Evolutionary conservation across 164 flowering plant genomes (phyloP), one percentile per base, ranked within the genome.

Genomic region (Tetrastigma voinierianum): DNA sequence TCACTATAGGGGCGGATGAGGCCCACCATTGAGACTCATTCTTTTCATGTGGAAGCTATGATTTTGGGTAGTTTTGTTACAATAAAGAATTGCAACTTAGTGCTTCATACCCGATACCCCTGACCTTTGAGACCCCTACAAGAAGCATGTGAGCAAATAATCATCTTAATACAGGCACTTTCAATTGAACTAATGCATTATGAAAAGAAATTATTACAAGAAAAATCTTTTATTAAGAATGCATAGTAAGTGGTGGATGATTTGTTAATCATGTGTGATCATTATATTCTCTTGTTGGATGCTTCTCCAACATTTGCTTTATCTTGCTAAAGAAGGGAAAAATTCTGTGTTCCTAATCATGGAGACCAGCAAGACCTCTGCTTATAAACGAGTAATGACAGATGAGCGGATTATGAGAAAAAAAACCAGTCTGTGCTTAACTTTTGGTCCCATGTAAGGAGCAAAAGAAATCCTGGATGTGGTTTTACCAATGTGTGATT

Each of bases 241-340:
- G 51, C 55, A 21, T 59, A 11, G 16, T 62, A 62, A 52, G 45
- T 20, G 46, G 61, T n/a, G 46, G 59, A 44, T 65, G 60, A 60
- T 65, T 53, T 45, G 55, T 47, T 32, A 49, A 65, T 66, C 46
- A 67, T 54, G 61, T 58, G 16, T 51, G 40, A 13, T 57, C 57
- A 51, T 69, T 40, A 67, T 69, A 40, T 65, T 65, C 57, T 48
- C 53, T 51, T 74, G 77, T 65, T 55, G 56, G 72, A 65, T 65
- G 66, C 73, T 74, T 65, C 72, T 56, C 67, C 66, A 65, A 65
- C 67, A 65, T 64, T 23, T 18, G 18, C 44, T 18, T 67, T 40
- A 57, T 10, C 43, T n/a, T 47, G 43, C 16, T 40, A 57, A 21
- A 66, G 15, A 64, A 40, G n/a, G 17, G 18, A 64, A 52, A 55